Evolutionary conservation across 1,139 yeast genomes (phyloP).

Genomic region (Protomyces arabidopsidicola): DNA sequence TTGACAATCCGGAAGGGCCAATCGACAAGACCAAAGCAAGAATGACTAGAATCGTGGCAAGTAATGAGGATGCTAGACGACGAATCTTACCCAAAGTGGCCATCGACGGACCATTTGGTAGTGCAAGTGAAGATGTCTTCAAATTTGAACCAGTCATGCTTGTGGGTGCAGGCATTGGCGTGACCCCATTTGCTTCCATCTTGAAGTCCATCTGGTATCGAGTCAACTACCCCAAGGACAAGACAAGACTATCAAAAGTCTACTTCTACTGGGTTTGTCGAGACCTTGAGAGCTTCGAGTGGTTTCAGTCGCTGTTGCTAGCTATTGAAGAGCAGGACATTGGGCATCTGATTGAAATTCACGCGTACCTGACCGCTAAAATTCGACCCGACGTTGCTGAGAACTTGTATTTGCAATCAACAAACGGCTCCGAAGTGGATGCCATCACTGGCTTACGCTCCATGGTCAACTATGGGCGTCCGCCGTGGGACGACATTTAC

Average conservation of each 20-base stretch:
- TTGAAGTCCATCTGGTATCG: constrained; percentile 28
- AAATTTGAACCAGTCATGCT: constrained; percentile 26
- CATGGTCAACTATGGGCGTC: constrained; percentile 26
- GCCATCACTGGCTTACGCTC: constrained; percentile 21
- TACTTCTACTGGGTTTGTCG: constrained; percentile 27
- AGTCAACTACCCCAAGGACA: constrained; percentile 9
- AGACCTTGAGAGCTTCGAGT: constrained; percentile 28
- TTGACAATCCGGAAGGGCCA: neutral
- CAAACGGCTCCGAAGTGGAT: constrained; percentile 18
- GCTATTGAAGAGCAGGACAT: constrained; percentile 26
- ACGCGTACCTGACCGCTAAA: constrained; percentile 22
- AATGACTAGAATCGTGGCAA: constrained; percentile 9
- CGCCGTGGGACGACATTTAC: constrained; percentile 24
- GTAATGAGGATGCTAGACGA: neutral
- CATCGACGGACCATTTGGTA: constrained; percentile 27
- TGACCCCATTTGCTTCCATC: constrained; percentile 27
- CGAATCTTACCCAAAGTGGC: constrained; percentile 17
- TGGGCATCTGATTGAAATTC: constrained; percentile 23
- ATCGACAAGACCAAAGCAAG: neutral
- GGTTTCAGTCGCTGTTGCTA: constrained; percentile 20
- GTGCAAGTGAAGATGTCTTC: constrained; percentile 27
- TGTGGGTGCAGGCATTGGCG: constrained; percentile 29
- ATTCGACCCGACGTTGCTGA: constrained; percentile 22
- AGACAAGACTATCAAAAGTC: constrained; percentile 14
- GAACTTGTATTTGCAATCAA: constrained; percentile 19